Base-by-base conservation (phyloP, 768 basidiomycete species). In the Daedaleopsis sinensis region DNA sequence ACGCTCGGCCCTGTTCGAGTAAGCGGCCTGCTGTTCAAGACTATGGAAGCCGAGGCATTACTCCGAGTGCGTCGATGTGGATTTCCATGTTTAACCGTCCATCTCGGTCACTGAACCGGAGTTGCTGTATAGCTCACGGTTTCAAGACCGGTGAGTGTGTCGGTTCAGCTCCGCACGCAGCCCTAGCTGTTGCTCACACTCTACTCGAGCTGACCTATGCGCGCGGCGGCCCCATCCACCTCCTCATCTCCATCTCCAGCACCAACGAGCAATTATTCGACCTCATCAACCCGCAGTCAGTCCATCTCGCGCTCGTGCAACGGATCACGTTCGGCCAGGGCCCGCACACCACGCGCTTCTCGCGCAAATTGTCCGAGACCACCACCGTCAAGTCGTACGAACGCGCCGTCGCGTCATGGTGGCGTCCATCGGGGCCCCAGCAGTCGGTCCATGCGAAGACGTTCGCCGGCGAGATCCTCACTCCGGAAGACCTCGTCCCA, bases 11-110 rank as follows among this genome's bases (percentile, higher is more conserved):
- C 68, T 4, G 44, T 66, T 12, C 21, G 15, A 2, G 37, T 68
- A 2, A 46, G 51, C 15, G 71, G 71, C 7, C 60, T 46, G 21
- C 46, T 68, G 15, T 72, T 72, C 65, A 67, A 61, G 32, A 62
- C 49, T 12, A n/a, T 62, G 12, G 36, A 54, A 1, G 57, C 66
- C 18, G 58, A 59, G n/a, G 59, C 57, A 3, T n/a, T 36, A 15
- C 68, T 62, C 43, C 60, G 47, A 4, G 67, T 68, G 38, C 27
- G 64, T 55, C n/a, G 44, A 38, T 32, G 7, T 32, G 27, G 7
- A 32, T 32, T 32, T 32, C 4, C 7, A 32, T 18, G 13, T 10
- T 49, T 6, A 2, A 8, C 47, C 21, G 19, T n/a, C 19, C 46
- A 43, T 19, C 3, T 9, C n/a, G 6, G 5, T 23, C 46, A n/a